Base-by-base conservation (phyloP, 192 early-diverging fungal species). In the Diversispora epigaea region DNA sequence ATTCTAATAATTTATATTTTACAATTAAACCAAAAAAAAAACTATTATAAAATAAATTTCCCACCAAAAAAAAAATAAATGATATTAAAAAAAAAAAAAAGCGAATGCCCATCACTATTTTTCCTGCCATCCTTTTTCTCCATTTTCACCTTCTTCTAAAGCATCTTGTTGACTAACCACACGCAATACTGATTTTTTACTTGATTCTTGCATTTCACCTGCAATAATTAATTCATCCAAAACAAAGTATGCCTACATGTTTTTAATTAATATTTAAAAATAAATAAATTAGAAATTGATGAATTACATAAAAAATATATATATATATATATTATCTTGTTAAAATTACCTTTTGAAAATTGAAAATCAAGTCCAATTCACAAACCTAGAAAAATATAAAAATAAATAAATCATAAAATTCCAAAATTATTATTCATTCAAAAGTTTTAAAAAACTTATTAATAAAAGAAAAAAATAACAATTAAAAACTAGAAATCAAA, bases 301-400 rank as follows among this genome's bases (percentile, higher is more conserved):
- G 40, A 77, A 68, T 0, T 15, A 15, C 21, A 21, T 39, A 1
- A 62, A 62, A 19, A n/a, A 39, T 63, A n/a, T n/a, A n/a, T n/a
- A n/a, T n/a, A n/a, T n/a, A n/a, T n/a, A n/a, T n/a, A n/a, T 40
- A 41, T 63, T 58, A 19, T 21, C 21, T 25, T 63, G 12, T 76
- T 32, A 40, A 10, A 50, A 2, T 21, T 81, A 83, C 82, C 80
- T 89, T 89, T 67, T 99, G 94, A 83, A 97, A 99, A 85, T 98
- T 94, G 88, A 98, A 99, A 72, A 99, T 98, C 69, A 99, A 88
- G 81, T 99, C 97, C 61, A 99, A 85, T 74, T 99, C 97, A 80
- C 95, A 94, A 0, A 96, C 87, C 87, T 89, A 77, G 43, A 11
- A 50, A 19, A 25, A 49, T 60, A 62, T 39, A 68, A 11, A 75